Evolutionary conservation across 768 basidiomycete genomes (phyloP), one percentile per base, ranked within the genome.

Genomic region (Zangia roseola): DNA sequence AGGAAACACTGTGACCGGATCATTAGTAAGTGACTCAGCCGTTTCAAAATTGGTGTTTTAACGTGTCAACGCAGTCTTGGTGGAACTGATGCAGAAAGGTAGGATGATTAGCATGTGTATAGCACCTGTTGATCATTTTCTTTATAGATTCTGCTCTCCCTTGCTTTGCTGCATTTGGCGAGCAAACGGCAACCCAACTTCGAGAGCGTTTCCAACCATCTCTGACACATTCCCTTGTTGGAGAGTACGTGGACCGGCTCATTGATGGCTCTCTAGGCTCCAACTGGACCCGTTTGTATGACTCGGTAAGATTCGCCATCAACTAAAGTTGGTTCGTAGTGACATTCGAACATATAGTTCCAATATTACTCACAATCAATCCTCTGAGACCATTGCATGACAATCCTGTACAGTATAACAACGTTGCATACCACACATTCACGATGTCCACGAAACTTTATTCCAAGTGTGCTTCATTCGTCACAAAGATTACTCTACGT

Each of bases 1-100:
- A 74, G 95, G 55, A 98, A 98, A 67, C 94, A 98, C 55, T 95
- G 94, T 55, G 97, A 98, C 67, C 80, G 94, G 57, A 88, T 99
- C 60, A 86, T 95, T 66, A 95, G 92, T 89, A 56, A 64, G 81
- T 78, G 13, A 20, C 14, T 17, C 31, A 16, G 12, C 37, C 2
- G 17, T 43, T 24, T 17, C 14, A 5, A 14, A 17, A 16, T 44
- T 25, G 33, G 21, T 42, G 17, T 23, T 31, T 43, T 58, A 38
- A 54, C 49, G 36, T n/a, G 26, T 31, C 14, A 30, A 30, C 73
- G 2, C 44, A 84, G 83, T 83, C 34, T 77, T 98, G 59, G 94
- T 98, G 33, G 97, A 98, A 64, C 74, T 98, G 45, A 98, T 98
- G 97, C 95, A 98, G 70, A 94, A 93, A 78, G 88, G 91, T 86